Conservation (phyloP, 2,329 filamentous ascomycete genomes). For the Pseudogymnoascus sp. region DNA sequence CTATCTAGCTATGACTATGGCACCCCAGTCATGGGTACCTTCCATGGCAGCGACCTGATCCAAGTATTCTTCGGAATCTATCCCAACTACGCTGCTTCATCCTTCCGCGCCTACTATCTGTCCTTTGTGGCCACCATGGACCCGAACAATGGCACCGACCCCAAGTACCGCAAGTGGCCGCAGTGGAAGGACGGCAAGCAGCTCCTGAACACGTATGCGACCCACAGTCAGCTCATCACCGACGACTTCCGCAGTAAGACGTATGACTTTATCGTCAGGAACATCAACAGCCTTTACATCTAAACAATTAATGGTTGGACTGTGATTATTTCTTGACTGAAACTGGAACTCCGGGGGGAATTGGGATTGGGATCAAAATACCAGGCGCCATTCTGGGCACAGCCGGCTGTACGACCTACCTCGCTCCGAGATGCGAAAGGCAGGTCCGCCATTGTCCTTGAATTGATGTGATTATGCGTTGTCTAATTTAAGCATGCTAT, state of each 20-base stretch:
- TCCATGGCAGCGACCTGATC: constrained; percentile 63
- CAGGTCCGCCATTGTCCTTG: neutral
- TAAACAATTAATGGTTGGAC: neutral
- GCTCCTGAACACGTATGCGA: constrained; percentile 41
- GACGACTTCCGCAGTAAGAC: constrained; percentile 42
- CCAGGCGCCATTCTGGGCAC: neutral
- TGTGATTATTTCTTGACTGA: neutral
- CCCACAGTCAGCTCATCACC: constrained; percentile 30
- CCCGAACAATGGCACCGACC: constrained; percentile 50
- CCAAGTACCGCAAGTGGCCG: constrained; percentile 40
- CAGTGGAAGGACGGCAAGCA: constrained; percentile 42
- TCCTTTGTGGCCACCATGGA: constrained; percentile 64
- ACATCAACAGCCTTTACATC: constrained; percentile 14
- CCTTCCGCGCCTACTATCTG: constrained; percentile 62
- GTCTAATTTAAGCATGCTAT: neutral
- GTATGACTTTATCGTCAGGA: constrained; percentile 33
- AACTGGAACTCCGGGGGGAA: neutral
- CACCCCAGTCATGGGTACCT: constrained; percentile 65
- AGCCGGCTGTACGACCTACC: neutral
- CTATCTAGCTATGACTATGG: constrained; percentile 64
- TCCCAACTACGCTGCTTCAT: constrained; percentile 51
- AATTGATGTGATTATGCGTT: neutral
- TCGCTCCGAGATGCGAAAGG: neutral
- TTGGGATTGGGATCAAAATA: neutral
- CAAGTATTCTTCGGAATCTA: constrained; percentile 60